Base-by-base conservation (phyloP, 2,329 filamentous ascomycete species). In the Truncatella angustata region DNA sequence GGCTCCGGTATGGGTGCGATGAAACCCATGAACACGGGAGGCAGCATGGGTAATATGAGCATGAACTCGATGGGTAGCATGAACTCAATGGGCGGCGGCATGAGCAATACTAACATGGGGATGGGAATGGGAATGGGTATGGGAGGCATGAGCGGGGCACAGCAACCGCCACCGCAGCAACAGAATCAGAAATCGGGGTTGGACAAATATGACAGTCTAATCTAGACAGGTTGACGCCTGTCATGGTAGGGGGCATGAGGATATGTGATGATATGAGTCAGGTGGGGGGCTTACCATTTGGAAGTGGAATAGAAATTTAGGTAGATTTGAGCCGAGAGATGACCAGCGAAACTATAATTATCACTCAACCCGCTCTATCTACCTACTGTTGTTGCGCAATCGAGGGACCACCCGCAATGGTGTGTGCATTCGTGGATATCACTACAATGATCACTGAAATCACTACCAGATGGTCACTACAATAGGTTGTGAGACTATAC, bases 141-240 rank as follows among this genome's bases (percentile, higher is more conserved):
- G 57, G 57, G 53, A 36, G 52, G 54, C 49, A 59, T 63, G 58
- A 63, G 66, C 58, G 57, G 60, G 16, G 53, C 54, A 52, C 52
- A 55, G 50, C 47, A 59, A 2, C 53, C 64, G 51, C 59, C 66
- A 34, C 70, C 67, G 50, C 65, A 65, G 35, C 66, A 61, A n/a
- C 54, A 58, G 39, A 66, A 70, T 51, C 69, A 62, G 49, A 56
- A 56, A 60, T 76, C 77, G 4, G 83, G 84, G 0, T 71, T 88
- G 69, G 84, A 86, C 67, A 85, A 84, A 70, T 88, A 87, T 58
- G 80, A 85, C 66, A 88, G 85, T 70, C 65, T 88, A 58, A 67
- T 88, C 59, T 87, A 46, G 43, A 24, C 3, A 1, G 12, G 11
- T 14, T 9, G 6, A 28, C 21, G 0, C 10, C 7, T n/a, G 5